Evolutionary conservation across 805 yeast species (phyloP), one percentile per base, ranked within the genome.

Genomic region (Suhomyces vadensis): DNA sequence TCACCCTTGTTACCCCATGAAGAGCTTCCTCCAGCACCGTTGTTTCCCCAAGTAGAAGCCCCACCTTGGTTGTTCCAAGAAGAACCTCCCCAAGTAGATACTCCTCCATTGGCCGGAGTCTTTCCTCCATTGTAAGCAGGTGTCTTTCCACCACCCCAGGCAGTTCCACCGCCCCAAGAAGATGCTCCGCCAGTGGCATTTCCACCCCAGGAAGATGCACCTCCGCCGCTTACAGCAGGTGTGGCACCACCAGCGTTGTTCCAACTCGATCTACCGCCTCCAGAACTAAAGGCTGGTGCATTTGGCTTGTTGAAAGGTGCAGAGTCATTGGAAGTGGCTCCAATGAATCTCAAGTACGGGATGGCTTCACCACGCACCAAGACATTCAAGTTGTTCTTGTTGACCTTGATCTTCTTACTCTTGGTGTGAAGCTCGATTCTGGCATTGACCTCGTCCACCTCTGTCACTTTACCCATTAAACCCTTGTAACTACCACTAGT

Each of bases 401-500:
- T 84, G 25, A 94, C 87, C 46, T 92, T 87, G 49, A 91, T 82
- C 47, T 86, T 87, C 63, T 92, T 94, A 60, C 84, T 83, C 53
- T 91, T 91, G 21, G 97, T 87, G 64, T 94, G 98, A 51, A 94
- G 76, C 68, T 94, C 99, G 35, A 94, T 87, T 48, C 97, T 79
- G 1, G 97, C 98, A 53, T 78, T 79, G 10, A 85, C 85, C 50
- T 95, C 99, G 56, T 89, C 94, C 7, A 96, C 89, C 61, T 94
- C 98, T 53, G 87, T 85, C 35, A 94, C 88, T 52, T 88, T 86
- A 62, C 99, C 99, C 70, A 85, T 83, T 54, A 89, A 81, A 37
- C 99, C 98, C 69, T 94, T 94, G 64, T 92, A 89, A 23, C 95
- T 94, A n/a, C 97, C 89, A 58, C 86, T 83, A 29, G 87, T 80